These are phyloP conservation scores for Neoboletus brunneissimus DNA, from an alignment of 768 basidiomycete genomes.

Conservation along the genomic window DNA sequence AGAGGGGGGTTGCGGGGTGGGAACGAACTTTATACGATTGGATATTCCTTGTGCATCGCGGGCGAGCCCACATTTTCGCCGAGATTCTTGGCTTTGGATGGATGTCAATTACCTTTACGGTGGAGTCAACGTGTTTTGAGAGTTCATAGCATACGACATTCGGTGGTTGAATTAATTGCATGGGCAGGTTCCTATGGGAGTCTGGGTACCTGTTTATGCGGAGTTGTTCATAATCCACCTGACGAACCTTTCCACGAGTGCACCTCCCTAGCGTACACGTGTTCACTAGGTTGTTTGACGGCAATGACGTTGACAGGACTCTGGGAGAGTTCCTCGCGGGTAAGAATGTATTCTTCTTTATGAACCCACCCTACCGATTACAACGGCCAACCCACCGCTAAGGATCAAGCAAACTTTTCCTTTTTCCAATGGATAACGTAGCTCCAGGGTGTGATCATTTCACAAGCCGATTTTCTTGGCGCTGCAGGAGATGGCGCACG, in stretches of 20 bases:
- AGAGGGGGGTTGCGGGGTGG: slow-evolving; percentile 24
- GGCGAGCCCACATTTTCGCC: neutral
- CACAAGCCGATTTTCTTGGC: neutral
- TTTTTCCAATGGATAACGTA: slow-evolving; percentile 14
- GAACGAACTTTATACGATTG: slow-evolving; percentile 17
- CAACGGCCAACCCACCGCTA: neutral
- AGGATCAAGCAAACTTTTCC: neutral
- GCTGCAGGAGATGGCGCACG: neutral
- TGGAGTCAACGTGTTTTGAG: slow-evolving; percentile 16
- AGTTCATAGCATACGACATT: slow-evolving; percentile 8
- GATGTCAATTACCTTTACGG: slow-evolving; percentile 3
- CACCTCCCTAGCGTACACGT: slow-evolving; percentile 6
- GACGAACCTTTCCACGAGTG: slow-evolving; percentile 5
- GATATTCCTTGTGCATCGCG: slow-evolving; percentile 6
- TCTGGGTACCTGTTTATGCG: neutral
- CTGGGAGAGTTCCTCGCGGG: neutral
- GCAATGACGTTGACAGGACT: neutral
- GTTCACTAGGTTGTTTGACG: neutral
- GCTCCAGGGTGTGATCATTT: neutral
- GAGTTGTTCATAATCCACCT: neutral
- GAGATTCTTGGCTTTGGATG: neutral
- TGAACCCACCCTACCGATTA: neutral
- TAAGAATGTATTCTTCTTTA: neutral
- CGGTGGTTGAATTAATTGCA: neutral
- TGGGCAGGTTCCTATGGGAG: neutral